A percentile compares a stretch with the other conserved stretches of the same genome.
Conservation (phyloP, 495 filamentous ascomycete genomes). For the Aspergillus egyptiacus region DNA sequence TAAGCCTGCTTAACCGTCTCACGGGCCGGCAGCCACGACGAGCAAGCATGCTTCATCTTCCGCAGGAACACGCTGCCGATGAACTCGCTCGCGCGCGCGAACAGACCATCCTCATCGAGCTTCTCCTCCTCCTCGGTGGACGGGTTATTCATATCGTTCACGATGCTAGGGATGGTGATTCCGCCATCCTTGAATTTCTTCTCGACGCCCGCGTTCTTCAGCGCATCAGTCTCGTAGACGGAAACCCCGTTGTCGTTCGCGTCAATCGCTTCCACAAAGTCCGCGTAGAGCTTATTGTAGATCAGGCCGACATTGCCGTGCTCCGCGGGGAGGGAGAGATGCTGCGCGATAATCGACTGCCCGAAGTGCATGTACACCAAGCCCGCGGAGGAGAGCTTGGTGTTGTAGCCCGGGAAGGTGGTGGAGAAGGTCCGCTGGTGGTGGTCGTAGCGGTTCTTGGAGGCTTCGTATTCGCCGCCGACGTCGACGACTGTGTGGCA, state of each 20-base stretch:
- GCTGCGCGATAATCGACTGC: slow-evolving; percentile 66
- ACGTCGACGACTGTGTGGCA: slow-evolving; percentile 98
- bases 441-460: slow-evolving; percentile 81
- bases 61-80: slow-evolving; percentile 81
- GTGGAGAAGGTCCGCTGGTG: slow-evolving; percentile 88
- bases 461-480: slow-evolving; percentile 78
- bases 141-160: slow-evolving; percentile 71
- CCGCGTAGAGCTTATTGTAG: slow-evolving; percentile 83
- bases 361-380: slow-evolving; percentile 96
- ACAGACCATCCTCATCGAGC: slow-evolving; percentile 78
- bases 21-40: slow-evolving; percentile 79
- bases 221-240: slow-evolving; percentile 60
- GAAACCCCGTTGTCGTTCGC: slow-evolving; percentile 95
- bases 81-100: slow-evolving; percentile 65
- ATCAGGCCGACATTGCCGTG: slow-evolving; percentile 63
- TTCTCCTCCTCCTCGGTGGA: slow-evolving; percentile 42
- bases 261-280: slow-evolving; percentile 93
- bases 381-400: slow-evolving; percentile 88
- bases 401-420: slow-evolving; percentile 67
- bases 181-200: slow-evolving; percentile 77
- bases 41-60: slow-evolving; percentile 55
- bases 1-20: slow-evolving; percentile 69
- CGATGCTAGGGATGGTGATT: slow-evolving; percentile 75
- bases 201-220: slow-evolving; percentile 59
- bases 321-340: slow-evolving; percentile 55